These are phyloP conservation scores for Penicillium sp. DNA, from an alignment of 2,329 filamentous ascomycete genomes.

Conservation along the genomic window DNA sequence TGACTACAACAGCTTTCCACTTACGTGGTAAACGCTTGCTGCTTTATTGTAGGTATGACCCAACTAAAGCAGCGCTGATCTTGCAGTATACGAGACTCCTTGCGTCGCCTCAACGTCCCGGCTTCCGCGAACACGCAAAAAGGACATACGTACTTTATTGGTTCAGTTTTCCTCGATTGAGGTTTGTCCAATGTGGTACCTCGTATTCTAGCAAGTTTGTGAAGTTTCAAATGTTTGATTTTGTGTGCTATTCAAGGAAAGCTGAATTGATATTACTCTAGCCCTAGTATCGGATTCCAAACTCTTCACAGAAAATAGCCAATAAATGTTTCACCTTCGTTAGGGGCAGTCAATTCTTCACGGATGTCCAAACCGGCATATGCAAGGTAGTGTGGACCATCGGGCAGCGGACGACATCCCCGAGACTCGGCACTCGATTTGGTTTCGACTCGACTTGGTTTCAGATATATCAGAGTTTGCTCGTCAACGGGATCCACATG, in stretches of 20 bases:
- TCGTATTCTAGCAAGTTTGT: neutral
- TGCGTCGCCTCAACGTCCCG: neutral
- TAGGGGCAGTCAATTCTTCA: neutral
- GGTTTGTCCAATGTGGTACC: neutral
- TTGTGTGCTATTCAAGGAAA: neutral
- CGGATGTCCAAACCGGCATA: neutral
- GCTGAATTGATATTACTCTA: neutral
- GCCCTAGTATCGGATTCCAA: neutral
- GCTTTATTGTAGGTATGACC: neutral
- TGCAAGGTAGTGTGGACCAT: conserved; percentile 2
- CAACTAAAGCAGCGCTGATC: neutral
- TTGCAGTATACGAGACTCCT: neutral
- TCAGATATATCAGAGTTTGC: conserved; percentile 19
- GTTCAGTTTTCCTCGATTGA: neutral
- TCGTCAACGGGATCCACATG: neutral
- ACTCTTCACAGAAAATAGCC: neutral
- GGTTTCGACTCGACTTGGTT: conserved; percentile 4
- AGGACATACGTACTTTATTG: neutral
- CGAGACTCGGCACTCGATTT: conserved; percentile 3
- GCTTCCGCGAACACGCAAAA: neutral
- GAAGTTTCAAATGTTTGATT: neutral
- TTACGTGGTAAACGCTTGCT: neutral
- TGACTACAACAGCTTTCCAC: too few relatives aligned
- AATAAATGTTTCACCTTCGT: neutral
- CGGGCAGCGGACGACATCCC: conserved; percentile 10